phyloP scores from a whole-genome alignment of 331 rosid species.

The Phaseolus coccineus region DNA sequence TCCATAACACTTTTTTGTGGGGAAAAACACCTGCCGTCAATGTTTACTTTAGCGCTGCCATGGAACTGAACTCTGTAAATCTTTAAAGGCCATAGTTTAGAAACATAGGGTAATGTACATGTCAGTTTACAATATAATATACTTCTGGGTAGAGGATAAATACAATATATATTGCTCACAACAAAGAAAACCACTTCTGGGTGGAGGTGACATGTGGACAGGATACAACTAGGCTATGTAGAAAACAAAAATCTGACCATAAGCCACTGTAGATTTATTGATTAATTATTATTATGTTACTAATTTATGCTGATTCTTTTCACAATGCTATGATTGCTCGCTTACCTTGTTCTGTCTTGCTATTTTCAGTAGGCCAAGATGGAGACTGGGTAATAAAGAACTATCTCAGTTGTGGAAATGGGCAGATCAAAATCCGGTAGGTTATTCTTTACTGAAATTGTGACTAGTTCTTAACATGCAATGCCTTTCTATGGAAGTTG shows the following conservation, averaged over 20 bases:
- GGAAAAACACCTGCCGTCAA: neutral
- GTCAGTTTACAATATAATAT: neutral
- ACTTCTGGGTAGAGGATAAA: neutral
- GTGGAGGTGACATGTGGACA: neutral
- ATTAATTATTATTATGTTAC: slow-evolving; percentile 8
- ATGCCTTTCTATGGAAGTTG: slow-evolving; percentile 17
- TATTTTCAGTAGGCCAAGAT: slow-evolving; percentile 79
- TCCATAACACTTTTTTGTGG: too few relatives aligned
- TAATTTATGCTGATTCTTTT: slow-evolving; percentile 4
- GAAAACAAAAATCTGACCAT: neutral
- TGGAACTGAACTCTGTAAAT: slow-evolving; percentile 6
- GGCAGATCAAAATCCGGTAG: slow-evolving; percentile 98
- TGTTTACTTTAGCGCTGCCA: neutral
- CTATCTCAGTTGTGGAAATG: slow-evolving; percentile 98
- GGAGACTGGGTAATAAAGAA: slow-evolving; percentile 98
- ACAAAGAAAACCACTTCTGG: neutral
- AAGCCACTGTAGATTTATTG: neutral
- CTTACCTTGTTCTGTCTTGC: slow-evolving; percentile 27
- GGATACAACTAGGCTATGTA: neutral
- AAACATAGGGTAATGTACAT: neutral
- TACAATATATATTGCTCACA: neutral
- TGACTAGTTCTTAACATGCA: slow-evolving; percentile 3
- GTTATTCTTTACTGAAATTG: slow-evolving; percentile 37
- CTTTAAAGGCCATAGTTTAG: too few relatives aligned
- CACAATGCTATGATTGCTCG: slow-evolving; percentile 22